Evolutionary conservation across 768 basidiomycete species (phyloP).

Genomic region (Suillus paluster): DNA sequence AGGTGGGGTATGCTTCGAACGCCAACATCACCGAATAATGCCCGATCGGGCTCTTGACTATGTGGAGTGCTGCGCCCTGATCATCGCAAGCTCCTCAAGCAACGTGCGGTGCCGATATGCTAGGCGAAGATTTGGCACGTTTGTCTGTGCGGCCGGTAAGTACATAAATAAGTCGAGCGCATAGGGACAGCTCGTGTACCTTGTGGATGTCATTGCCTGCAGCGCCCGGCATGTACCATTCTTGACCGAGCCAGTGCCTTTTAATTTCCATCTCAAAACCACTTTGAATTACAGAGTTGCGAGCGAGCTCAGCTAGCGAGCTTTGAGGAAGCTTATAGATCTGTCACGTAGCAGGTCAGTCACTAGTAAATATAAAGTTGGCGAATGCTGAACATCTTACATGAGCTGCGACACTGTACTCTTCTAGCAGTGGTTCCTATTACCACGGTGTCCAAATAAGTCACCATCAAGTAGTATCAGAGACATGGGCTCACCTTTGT

Average conservation of each 20-base stretch:
- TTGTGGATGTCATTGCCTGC: slow-evolving; percentile 97
- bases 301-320: slow-evolving; percentile 94
- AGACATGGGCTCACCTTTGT: slow-evolving; percentile 73
- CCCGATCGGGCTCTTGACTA: not conserved
- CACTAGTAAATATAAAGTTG: not conserved
- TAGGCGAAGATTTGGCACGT: slow-evolving; percentile 90
- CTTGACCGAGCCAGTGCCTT: slow-evolving; percentile 90
- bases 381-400: slow-evolving; percentile 45
- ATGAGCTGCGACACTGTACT: slow-evolving; percentile 98
- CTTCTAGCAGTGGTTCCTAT: slow-evolving; percentile 92
- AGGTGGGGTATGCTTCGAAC: not conserved
- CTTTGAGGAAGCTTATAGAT: slow-evolving; percentile 97
- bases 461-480: not conserved
- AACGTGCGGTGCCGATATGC: slow-evolving; percentile 92
- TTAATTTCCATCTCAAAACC: slow-evolving; percentile 99
- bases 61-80: slow-evolving; percentile 40
- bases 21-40: not conserved
- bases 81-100: slow-evolving; percentile 80
- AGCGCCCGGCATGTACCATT: slow-evolving; percentile 93
- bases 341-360: slow-evolving; percentile 40
- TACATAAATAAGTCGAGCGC: slow-evolving; percentile 5
- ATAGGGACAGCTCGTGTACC: slow-evolving; percentile 45
- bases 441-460: not conserved
- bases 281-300: slow-evolving; percentile 95
- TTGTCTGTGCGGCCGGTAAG: slow-evolving; percentile 63